phyloP scores from a whole-genome alignment of 192 early-diverging fungal genomes.

The Entomortierella beljakovae region DNA sequence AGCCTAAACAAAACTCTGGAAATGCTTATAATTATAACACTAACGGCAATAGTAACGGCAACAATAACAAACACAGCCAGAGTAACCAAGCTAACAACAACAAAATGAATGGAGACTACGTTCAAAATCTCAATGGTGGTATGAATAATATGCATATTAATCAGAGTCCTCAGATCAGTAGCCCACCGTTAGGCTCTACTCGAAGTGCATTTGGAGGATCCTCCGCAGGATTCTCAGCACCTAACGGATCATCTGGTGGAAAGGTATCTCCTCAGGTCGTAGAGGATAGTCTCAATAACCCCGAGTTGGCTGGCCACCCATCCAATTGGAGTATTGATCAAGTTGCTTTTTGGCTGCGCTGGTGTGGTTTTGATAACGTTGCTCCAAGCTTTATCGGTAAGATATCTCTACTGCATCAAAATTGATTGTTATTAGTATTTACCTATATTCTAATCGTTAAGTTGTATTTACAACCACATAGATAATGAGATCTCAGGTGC shows the following conservation, averaged over 20 bases:
- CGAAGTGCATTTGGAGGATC: not conserved
- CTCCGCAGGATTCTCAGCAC: not conserved
- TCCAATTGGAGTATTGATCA: slow-evolving; percentile 67
- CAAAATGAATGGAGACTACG: not conserved
- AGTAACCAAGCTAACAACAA: slow-evolving; percentile 8
- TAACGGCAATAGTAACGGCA: not conserved
- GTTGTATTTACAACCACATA: slow-evolving; percentile 13
- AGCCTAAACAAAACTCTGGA: not conserved
- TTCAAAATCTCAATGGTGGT: slow-evolving; percentile 11
- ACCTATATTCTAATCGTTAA: no score
- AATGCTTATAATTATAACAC: not conserved
- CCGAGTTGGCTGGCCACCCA: slow-evolving; percentile 52
- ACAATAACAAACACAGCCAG: not conserved
- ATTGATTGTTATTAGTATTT: no score
- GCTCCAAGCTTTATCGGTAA: slow-evolving; percentile 64
- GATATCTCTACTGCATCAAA: not conserved
- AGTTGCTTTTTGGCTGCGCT: slow-evolving; percentile 70
- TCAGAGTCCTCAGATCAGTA: slow-evolving; percentile 32
- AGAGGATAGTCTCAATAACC: slow-evolving; percentile 40
- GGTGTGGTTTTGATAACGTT: slow-evolving; percentile 61
- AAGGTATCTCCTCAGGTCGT: slow-evolving; percentile 25
- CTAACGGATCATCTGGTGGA: slow-evolving; percentile 9
- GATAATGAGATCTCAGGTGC: slow-evolving; percentile 78
- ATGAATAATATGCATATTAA: slow-evolving; percentile 43
- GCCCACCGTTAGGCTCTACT: slow-evolving; percentile 8